Conservation (phyloP, 1,284 basidiomycete species). For the Ceratobasidium sp. region DNA sequence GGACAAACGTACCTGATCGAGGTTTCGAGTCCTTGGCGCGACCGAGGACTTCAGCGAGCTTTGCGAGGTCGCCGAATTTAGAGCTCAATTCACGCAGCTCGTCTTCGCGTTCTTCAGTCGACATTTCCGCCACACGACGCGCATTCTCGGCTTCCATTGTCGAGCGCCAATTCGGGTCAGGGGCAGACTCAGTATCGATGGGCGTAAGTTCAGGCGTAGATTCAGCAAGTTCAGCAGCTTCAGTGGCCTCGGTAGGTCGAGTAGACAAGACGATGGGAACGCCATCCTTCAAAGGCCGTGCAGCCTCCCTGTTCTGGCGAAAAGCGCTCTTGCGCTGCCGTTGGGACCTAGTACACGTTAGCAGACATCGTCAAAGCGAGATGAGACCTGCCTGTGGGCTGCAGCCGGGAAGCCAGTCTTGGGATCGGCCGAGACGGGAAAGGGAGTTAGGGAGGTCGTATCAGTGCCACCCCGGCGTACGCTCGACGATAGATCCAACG, state of each 20-base stretch:
- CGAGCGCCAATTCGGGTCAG: conserved; percentile 52
- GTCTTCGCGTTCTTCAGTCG: conserved; percentile 60
- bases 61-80: conserved; percentile 69
- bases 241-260: no score
- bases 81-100: conserved; percentile 69
- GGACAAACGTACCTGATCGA: conserved; percentile 41
- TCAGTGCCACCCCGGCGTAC: conserved; percentile 10
- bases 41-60: conserved; percentile 64
- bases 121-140: conserved; percentile 61
- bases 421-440: conserved; percentile 37
- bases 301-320: conserved; percentile 36
- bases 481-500: conserved; percentile 38
- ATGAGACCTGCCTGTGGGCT: conserved; percentile 33
- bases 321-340: conserved; percentile 40
- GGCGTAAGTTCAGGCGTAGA: no score
- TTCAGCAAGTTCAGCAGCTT: no score
- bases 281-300: conserved; percentile 16
- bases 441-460: conserved; percentile 30
- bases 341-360: conserved; percentile 12
- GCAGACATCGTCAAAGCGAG: background rate
- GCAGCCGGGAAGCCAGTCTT: conserved; percentile 41
- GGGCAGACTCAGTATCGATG: no score
- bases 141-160: conserved; percentile 63
- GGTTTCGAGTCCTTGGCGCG: conserved; percentile 59
- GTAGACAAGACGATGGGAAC: conserved; percentile 15